phyloP scores from a whole-genome alignment of 129 eudicot species.

The Solidago caesia region DNA sequence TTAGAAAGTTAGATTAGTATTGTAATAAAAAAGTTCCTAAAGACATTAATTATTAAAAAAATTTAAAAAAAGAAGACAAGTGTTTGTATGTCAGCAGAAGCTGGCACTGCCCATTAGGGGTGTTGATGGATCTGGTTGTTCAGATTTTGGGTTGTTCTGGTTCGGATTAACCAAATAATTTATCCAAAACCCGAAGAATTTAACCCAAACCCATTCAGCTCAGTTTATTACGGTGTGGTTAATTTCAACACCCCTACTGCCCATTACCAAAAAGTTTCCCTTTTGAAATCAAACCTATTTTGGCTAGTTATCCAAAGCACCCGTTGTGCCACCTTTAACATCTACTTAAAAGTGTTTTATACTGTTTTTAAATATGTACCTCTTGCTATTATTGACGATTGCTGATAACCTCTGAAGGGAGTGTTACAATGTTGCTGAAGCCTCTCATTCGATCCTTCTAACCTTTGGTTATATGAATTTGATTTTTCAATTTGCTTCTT shows the following conservation, averaged over 20 bases:
- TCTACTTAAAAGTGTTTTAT: constrained; percentile 6
- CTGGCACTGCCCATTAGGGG: no score
- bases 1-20: not conserved
- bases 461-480: constrained; percentile 28
- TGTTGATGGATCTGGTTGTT: no score
- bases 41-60: not conserved
- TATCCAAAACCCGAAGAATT: no score
- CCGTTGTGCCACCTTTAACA: not conserved
- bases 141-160: no score
- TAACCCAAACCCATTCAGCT: no score
- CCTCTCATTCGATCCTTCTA: constrained; percentile 31
- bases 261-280: not conserved
- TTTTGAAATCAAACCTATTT: not conserved
- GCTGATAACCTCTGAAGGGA: constrained; percentile 19
- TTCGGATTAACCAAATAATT: no score
- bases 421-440: constrained; percentile 28
- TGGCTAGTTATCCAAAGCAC: not conserved
- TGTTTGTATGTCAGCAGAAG: not conserved
- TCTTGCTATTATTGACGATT: constrained; percentile 30
- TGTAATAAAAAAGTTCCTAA: not conserved
- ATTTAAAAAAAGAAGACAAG: not conserved
- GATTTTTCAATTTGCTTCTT: constrained; percentile 31
- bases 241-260: not conserved
- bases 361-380: constrained; percentile 30
- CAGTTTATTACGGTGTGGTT: no score